Evolutionary conservation across 352 stramenopile genomes (phyloP).

Genomic region (Phytophthora pinifolia): DNA sequence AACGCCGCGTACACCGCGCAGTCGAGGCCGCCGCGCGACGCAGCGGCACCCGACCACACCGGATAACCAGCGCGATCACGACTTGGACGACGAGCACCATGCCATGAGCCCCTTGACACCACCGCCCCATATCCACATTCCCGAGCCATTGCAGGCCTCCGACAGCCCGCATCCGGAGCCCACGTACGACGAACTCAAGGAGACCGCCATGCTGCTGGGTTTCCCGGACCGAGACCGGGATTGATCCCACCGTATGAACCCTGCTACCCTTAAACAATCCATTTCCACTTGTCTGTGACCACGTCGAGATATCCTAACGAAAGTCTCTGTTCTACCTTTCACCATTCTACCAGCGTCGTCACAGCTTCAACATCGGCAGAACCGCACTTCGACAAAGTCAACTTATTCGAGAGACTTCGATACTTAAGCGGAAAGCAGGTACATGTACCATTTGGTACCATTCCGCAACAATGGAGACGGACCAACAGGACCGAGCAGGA

Average conservation of each 20-base stretch:
- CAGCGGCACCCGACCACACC: not conserved
- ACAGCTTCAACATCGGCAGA: no score
- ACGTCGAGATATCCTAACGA: slow-evolving; percentile 1
- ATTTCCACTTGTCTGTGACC: no score
- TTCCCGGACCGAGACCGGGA: slow-evolving; percentile 29
- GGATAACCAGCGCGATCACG: slow-evolving; percentile 11
- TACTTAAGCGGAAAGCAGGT: no score
- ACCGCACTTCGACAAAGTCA: no score
- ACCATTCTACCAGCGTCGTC: no score
- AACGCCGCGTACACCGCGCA: not conserved
- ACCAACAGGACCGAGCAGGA: slow-evolving; percentile 1
- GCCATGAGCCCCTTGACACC: not conserved
- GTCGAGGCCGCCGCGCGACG: slow-evolving; percentile 1
- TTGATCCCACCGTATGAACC: not conserved
- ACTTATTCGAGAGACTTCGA: no score
- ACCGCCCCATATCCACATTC: slow-evolving; percentile 21
- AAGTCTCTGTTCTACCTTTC: no score
- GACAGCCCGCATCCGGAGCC: slow-evolving; percentile 26
- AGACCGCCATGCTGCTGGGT: slow-evolving; percentile 36
- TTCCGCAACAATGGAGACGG: slow-evolving; percentile 1
- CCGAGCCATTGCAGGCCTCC: slow-evolving; percentile 29
- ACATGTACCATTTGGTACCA: no score
- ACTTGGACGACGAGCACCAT: not conserved
- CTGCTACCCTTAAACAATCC: not conserved
- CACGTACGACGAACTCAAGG: slow-evolving; percentile 36